Percentiles rank a stretch among this genome's conserved stretches.
Conservation (phyloP, 345 rosid genomes). For the Triadica sebifera region DNA sequence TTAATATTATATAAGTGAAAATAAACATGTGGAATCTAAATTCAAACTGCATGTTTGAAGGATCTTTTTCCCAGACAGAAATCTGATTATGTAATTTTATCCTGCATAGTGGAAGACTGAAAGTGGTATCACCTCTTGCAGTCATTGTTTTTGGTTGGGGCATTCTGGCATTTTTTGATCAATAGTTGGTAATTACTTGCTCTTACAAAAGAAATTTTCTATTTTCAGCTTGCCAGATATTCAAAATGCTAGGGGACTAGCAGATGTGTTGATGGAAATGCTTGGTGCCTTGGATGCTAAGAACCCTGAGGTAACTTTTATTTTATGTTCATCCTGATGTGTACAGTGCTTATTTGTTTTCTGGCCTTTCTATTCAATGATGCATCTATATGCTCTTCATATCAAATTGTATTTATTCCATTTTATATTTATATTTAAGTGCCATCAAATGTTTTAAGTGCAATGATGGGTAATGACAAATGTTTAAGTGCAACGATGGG, state of each 20-base stretch:
- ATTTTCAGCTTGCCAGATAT: constrained; percentile 68
- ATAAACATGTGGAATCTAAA: neutral
- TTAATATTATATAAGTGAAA: neutral
- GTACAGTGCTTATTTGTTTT: neutral
- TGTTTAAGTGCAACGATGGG: neutral
- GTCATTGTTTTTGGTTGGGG: neutral
- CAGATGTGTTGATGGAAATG: constrained; percentile 81
- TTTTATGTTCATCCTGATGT: neutral
- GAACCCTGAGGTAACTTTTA: constrained; percentile 57
- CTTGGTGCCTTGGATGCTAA: constrained; percentile 83
- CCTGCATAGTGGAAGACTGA: neutral
- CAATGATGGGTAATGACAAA: neutral
- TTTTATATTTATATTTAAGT: neutral
- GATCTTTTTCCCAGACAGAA: neutral
- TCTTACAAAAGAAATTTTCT: neutral
- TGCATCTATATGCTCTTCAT: neutral
- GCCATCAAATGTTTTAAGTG: neutral
- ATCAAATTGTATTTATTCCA: neutral
- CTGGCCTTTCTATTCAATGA: neutral
- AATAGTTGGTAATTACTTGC: neutral
- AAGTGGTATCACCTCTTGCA: neutral
- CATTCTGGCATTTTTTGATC: neutral
- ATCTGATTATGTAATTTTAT: neutral
- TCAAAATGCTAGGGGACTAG: constrained; percentile 65
- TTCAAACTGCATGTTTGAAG: neutral